Conservation (phyloP, 768 basidiomycete species). For the Leucocoprinus leucothites region DNA sequence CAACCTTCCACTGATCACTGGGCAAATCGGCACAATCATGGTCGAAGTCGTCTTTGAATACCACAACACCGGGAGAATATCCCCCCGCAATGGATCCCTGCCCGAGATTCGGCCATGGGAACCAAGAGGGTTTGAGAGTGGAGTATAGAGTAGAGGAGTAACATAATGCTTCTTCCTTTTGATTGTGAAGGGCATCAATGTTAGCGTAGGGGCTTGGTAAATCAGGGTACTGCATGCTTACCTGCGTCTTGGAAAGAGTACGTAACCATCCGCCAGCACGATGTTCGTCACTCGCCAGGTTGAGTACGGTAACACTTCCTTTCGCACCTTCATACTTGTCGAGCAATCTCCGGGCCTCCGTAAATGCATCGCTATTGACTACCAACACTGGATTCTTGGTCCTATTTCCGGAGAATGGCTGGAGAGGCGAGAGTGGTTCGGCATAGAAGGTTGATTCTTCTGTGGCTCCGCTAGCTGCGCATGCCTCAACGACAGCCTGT, state of each 20-base stretch:
- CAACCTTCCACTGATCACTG: conserved; percentile 27
- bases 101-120: conserved; percentile 47
- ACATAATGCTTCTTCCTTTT: conserved; percentile 45
- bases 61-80: conserved; percentile 42
- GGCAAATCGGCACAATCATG: conserved; percentile 35
- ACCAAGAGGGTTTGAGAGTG: conserved; percentile 36
- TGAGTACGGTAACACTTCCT: conserved; percentile 33
- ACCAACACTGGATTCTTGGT: conserved; percentile 17
- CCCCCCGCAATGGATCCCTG: conserved; percentile 35
- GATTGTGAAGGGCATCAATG: neutral
- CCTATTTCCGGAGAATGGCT: conserved; percentile 10
- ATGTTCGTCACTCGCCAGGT: conserved; percentile 33
- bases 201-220: neutral
- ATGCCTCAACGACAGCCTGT: conserved; percentile 20
- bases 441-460: conserved; percentile 24
- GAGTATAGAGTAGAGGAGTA: conserved; percentile 44
- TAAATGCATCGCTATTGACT: conserved; percentile 36
- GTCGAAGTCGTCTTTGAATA: conserved; percentile 46
- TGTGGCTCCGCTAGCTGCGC: conserved; percentile 28
- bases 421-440: conserved; percentile 25
- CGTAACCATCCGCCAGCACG: conserved; percentile 31
- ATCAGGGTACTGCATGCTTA: neutral
- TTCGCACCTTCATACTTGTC: conserved; percentile 20
- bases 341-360: conserved; percentile 29
- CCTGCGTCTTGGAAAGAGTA: conserved; percentile 29